Evolutionary conservation across 2,329 filamentous ascomycete species (phyloP).

Genomic region (Paecilomyces sp.): DNA sequence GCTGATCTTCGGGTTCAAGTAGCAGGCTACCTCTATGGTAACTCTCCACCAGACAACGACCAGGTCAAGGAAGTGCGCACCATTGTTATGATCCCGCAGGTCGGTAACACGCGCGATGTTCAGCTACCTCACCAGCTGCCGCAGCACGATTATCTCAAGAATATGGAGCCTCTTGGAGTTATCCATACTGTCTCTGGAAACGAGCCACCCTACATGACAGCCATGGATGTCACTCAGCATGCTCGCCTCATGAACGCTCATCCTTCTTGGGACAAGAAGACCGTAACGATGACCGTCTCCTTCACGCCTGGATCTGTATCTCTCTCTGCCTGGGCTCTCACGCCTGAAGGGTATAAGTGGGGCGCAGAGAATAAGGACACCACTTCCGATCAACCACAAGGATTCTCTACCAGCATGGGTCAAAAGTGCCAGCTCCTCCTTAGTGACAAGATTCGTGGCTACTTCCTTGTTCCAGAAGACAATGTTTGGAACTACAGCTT

Average conservation of each 20-base stretch:
- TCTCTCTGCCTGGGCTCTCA: slow-evolving; percentile 86
- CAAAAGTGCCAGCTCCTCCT: slow-evolving; percentile 92
- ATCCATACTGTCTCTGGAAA: slow-evolving; percentile 95
- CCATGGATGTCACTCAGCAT: slow-evolving; percentile 89
- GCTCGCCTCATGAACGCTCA: slow-evolving; percentile 82
- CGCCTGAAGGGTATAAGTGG: slow-evolving; percentile 91
- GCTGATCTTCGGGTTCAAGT: slow-evolving; percentile 95
- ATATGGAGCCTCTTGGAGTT: slow-evolving; percentile 82
- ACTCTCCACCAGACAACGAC: slow-evolving; percentile 86
- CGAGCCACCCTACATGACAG: slow-evolving; percentile 93
- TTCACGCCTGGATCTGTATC: slow-evolving; percentile 97
- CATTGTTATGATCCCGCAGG: slow-evolving; percentile 96
- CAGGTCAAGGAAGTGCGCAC: slow-evolving; percentile 95
- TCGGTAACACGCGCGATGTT: slow-evolving; percentile 85
- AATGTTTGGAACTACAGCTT: slow-evolving; percentile 97
- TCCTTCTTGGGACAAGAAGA: slow-evolving; percentile 76
- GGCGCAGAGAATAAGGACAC: slow-evolving; percentile 92
- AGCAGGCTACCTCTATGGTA: slow-evolving; percentile 89
- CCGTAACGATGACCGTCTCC: slow-evolving; percentile 87
- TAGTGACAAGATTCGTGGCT: slow-evolving; percentile 88
- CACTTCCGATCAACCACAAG: slow-evolving; percentile 85
- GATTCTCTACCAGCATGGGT: slow-evolving; percentile 86
- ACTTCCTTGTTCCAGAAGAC: slow-evolving; percentile 90
- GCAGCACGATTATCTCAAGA: slow-evolving; percentile 81
- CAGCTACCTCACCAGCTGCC: slow-evolving; percentile 85